These are phyloP conservation scores for Eimeria acervulina DNA, from an alignment of 169 alveolate species.

Conservation along the genomic window DNA sequence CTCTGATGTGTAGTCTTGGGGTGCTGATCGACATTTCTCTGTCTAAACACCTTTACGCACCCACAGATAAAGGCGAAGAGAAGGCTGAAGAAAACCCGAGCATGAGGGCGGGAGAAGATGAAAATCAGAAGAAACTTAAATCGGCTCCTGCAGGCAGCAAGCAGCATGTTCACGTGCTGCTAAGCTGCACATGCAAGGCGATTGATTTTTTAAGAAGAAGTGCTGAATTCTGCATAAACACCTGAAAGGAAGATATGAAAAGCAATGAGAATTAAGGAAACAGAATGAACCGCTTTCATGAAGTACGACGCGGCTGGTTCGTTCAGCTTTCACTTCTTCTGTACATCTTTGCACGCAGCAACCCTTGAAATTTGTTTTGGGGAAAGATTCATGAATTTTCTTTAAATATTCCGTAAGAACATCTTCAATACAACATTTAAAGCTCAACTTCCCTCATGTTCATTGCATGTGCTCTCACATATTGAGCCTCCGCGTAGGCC, in stretches of 20 bases:
- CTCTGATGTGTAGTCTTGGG: not conserved
- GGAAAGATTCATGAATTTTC: not conserved
- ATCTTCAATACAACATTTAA: not conserved
- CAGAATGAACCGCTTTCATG: not conserved
- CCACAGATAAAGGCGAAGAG: slow-evolving; percentile 1
- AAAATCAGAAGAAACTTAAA: not conserved
- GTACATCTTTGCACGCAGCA: slow-evolving; percentile 15
- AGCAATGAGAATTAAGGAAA: not conserved
- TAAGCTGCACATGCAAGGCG: slow-evolving; percentile 26
- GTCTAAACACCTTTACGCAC: not conserved
- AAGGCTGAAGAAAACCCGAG: not conserved
- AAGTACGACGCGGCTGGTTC: slow-evolving; percentile 2
- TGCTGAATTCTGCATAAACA: not conserved
- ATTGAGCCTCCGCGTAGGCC: slow-evolving; percentile 31
- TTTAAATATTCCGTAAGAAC: not conserved
- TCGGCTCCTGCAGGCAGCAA: slow-evolving; percentile 30
- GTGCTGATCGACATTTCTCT: not conserved
- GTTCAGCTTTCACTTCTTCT: slow-evolving; percentile 42
- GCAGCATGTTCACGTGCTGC: slow-evolving; percentile 36
- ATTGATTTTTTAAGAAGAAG: not conserved
- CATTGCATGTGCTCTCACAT: not conserved
- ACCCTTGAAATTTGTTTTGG: not conserved
- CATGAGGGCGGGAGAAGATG: not conserved
- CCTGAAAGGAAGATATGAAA: not conserved
- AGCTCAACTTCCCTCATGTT: not conserved